Conservation (phyloP, 441 rosid species). For the Euphorbia schlechtendalii region DNA sequence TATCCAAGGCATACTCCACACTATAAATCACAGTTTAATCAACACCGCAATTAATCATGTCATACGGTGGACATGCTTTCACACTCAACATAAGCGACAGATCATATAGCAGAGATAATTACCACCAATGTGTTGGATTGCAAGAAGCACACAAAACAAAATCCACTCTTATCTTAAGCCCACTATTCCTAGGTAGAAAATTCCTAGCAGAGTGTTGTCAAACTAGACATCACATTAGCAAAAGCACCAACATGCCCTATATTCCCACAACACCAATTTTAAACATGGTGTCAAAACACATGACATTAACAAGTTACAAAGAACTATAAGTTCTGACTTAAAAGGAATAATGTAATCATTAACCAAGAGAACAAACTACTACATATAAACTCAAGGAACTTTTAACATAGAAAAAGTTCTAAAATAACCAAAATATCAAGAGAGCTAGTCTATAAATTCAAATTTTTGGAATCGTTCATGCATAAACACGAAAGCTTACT, state of each 20-base stretch:
- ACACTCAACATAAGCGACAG: neutral
- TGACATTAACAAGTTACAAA: neutral
- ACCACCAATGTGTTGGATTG: neutral
- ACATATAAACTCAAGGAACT: neutral
- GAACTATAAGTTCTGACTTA: neutral
- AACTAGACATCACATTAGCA: no score
- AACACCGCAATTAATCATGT: neutral
- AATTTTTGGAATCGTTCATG: neutral
- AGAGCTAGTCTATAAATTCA: neutral
- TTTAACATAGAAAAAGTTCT: neutral
- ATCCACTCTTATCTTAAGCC: neutral
- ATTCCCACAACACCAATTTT: no score
- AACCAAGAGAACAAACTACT: neutral
- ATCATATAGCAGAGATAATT: neutral
- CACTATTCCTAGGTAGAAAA: neutral
- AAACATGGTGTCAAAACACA: no score
- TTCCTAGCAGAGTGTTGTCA: no score
- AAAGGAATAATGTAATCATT: neutral
- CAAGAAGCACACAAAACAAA: slow-evolving; percentile 1
- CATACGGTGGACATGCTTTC: neutral
- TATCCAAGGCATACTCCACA: neutral
- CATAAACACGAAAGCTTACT: no score
- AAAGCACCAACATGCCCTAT: no score
- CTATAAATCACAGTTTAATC: neutral
- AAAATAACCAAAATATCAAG: neutral